Conservation (phyloP, 805 yeast genomes). For the Zygoascus bituminiphila region DNA sequence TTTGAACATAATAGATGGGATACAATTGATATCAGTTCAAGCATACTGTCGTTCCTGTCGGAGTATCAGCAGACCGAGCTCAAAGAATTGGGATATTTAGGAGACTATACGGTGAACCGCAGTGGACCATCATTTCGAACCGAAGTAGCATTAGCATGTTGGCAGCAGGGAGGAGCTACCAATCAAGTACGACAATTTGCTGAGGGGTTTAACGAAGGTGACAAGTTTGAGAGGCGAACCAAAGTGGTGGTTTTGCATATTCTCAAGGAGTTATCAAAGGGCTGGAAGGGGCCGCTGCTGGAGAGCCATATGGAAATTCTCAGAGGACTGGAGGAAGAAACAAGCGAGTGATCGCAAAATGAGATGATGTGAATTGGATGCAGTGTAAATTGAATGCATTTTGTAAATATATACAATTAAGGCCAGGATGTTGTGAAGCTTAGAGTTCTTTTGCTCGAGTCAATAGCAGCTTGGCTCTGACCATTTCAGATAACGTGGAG, state of each 20-base stretch:
- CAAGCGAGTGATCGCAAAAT: no score
- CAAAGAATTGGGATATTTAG: constrained; percentile 48
- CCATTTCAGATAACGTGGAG: constrained; percentile 37
- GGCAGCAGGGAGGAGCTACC: constrained; percentile 6
- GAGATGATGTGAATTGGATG: background rate
- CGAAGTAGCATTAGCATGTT: constrained; percentile 58
- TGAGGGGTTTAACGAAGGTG: background rate
- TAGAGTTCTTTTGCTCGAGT: constrained; percentile 5
- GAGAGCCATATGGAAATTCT: background rate
- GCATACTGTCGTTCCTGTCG: constrained; percentile 33
- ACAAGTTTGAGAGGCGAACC: background rate
- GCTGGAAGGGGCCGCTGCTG: background rate
- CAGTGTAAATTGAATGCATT: background rate
- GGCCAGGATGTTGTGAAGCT: background rate
- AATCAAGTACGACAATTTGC: background rate
- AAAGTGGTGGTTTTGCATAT: background rate
- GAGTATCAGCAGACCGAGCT: constrained; percentile 39
- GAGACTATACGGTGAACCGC: constrained; percentile 58
- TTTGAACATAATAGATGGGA: constrained; percentile 57
- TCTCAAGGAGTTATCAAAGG: background rate
- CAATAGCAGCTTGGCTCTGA: constrained; percentile 30
- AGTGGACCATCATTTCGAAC: constrained; percentile 61
- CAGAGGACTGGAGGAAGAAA: background rate
- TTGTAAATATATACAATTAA: background rate
- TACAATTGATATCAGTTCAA: constrained; percentile 51